Percentiles rank a stretch among this genome's conserved stretches.
Conservation (phyloP, 108 stramenopile species). For the Chaetoceros muelleri region DNA sequence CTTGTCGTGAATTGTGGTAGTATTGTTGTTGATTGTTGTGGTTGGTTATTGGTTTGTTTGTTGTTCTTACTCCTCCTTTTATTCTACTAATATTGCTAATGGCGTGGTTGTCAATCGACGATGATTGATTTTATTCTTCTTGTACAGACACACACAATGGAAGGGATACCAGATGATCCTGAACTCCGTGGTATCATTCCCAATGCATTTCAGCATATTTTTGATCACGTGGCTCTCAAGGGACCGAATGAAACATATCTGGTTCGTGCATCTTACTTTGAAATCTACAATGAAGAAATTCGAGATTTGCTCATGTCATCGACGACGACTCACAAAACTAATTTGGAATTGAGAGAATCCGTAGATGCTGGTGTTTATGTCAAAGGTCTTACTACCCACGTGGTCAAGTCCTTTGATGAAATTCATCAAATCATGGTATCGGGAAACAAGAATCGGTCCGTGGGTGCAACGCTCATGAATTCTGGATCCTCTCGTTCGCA, state of each 20-base stretch:
- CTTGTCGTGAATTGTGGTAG: too few relatives aligned
- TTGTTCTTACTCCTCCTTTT: too few relatives aligned
- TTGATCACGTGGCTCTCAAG: constrained; percentile 36
- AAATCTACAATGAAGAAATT: constrained; percentile 96
- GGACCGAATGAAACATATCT: constrained; percentile 55
- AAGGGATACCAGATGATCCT: constrained; percentile 41
- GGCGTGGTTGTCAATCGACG: too few relatives aligned
- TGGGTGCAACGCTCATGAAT: constrained; percentile 87
- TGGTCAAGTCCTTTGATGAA: constrained; percentile 43
- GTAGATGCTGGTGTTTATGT: constrained; percentile 81
- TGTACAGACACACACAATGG: constrained; percentile 82
- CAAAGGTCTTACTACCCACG: constrained; percentile 58
- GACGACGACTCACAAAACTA: not conserved
- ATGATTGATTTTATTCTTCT: too few relatives aligned
- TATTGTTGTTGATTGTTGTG: not conserved
- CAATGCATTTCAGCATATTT: constrained; percentile 82
- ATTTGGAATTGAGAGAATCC: constrained; percentile 46
- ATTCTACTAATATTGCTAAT: too few relatives aligned
- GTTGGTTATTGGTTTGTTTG: not conserved
- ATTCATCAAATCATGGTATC: constrained; percentile 41
- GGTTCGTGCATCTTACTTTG: constrained; percentile 82
- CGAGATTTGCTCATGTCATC: constrained; percentile 70
- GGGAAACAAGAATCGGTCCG: constrained; percentile 58
- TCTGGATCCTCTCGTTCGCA: constrained; percentile 82
- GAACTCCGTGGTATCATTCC: constrained; percentile 80